These are phyloP conservation scores for Phoma sp. DNA, from an alignment of 2,329 filamentous ascomycete species.

Conservation along the genomic window DNA sequence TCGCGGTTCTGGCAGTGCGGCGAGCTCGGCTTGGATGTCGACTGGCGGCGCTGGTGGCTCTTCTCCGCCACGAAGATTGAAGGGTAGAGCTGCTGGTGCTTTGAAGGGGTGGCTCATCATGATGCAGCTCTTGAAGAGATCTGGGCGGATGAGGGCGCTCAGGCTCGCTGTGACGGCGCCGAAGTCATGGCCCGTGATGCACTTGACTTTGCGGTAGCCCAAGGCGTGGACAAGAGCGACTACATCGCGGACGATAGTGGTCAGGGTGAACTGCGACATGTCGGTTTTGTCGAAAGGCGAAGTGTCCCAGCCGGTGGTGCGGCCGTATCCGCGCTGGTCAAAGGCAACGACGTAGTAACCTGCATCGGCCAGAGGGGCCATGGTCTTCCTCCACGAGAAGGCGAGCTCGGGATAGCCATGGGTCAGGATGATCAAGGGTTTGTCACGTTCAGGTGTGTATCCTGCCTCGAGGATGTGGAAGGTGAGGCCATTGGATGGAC, in stretches of 20 bases:
- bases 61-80: constrained; percentile 51
- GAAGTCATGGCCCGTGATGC: constrained; percentile 71
- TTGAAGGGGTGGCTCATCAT: constrained; percentile 72
- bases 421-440: constrained; percentile 65
- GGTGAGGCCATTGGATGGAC: constrained; percentile 61
- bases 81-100: constrained; percentile 57
- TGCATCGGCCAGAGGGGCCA: constrained; percentile 62
- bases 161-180: constrained; percentile 67
- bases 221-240: constrained; percentile 66
- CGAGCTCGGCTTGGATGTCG: constrained; percentile 64
- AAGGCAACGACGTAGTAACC: constrained; percentile 72
- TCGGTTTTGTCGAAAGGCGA: constrained; percentile 60
- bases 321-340: constrained; percentile 72
- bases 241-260: constrained; percentile 66
- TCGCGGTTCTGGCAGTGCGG: constrained; percentile 60
- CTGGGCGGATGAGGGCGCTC: constrained; percentile 67
- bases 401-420: constrained; percentile 74
- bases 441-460: constrained; percentile 44
- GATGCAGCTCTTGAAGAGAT: constrained; percentile 67
- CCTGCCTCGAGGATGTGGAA: constrained; percentile 68
- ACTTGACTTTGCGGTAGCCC: constrained; percentile 63
- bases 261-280: constrained; percentile 63
- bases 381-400: constrained; percentile 71
- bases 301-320: constrained; percentile 67
- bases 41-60: constrained; percentile 24